Percentiles rank a stretch among this genome's conserved stretches.
These are phyloP conservation scores for Aegilops speltoides DNA, from an alignment of 176 grass and related monocot species.

Conservation along the genomic window DNA sequence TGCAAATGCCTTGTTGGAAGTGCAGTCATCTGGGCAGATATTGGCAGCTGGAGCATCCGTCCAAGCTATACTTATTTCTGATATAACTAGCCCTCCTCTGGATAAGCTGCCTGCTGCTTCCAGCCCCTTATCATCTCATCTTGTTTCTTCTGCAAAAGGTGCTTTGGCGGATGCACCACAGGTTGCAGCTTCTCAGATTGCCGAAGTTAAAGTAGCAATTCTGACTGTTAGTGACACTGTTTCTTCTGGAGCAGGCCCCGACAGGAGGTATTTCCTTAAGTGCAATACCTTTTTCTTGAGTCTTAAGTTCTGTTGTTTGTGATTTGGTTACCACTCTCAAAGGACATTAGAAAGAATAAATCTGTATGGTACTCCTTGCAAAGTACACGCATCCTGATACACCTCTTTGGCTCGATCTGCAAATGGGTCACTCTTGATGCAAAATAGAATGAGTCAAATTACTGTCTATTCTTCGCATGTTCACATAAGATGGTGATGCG, in stretches of 20 bases:
- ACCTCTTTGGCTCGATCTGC: constrained; percentile 54
- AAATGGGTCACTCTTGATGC: constrained; percentile 77
- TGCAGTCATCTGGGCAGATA: constrained; percentile 53
- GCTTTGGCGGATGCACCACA: constrained; percentile 6
- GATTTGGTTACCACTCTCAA: neutral
- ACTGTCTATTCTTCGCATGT: constrained; percentile 40
- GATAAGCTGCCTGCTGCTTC: constrained; percentile 23
- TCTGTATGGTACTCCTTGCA: neutral
- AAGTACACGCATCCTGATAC: constrained; percentile 79
- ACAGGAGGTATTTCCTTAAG: constrained; percentile 74
- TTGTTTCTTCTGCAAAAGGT: constrained; percentile 27
- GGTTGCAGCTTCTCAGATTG: constrained; percentile 30
- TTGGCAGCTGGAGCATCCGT: constrained; percentile 67
- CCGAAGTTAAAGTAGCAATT: constrained; percentile 73
- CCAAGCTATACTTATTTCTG: constrained; percentile 70
- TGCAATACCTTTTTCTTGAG: neutral
- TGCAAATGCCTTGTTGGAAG: constrained; percentile 83
- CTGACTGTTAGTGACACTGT: constrained; percentile 99
- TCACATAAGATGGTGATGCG: constrained; percentile 43
- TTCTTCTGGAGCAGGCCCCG: constrained; percentile 69
- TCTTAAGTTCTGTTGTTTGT: neutral
- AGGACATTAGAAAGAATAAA: neutral
- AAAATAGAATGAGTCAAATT: constrained; percentile 52
- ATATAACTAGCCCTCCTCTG: constrained; percentile 47
- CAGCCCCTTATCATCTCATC: neutral